Evolutionary conservation across 768 basidiomycete species (phyloP), one percentile per base, ranked within the genome.

Genomic region (Ramaria sp.): DNA sequence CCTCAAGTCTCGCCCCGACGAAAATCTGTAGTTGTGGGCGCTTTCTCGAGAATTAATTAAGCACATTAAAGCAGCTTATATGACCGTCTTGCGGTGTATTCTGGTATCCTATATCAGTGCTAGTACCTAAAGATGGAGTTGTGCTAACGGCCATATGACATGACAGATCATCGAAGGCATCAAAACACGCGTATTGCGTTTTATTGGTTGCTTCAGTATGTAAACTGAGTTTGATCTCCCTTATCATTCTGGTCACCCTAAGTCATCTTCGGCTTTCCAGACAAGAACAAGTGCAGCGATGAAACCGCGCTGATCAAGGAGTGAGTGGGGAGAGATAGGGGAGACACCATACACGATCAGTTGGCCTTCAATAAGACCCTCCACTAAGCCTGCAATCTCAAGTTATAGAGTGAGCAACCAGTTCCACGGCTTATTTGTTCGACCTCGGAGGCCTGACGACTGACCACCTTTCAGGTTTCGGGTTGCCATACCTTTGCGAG

Each of bases 211-310:
- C 47, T 34, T 54, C 17, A 17, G 60, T 61, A 46, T 48, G 60
- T 20, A 4, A 38, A 20, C 3, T 11, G 11, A 12, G 11, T 33
- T 4, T n/a, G n/a, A 5, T 27, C 30, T 38, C 17, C 15, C 30
- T 17, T 48, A 27, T 39, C 3, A 27, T 20, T n/a, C 20, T 48
- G 38, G 7, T 38, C 20, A 13, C 39, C 20, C n/a, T 19, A 7
- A 60, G 59, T 65, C 47, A 65, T 68, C 53, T 62, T 65, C 51
- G 67, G 68, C 50, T 69, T 69, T 63, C 62, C 68, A n/a, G 68
- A 68, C 39, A 68, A 67, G 58, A 60, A 58, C 53, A 64, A 54
- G 34, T 69, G 57, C 4, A 51, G 49, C 4, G 64, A 66, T 12
- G 61, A 69, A 56, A 65, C 59, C 15, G 51, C 42, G 10, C 62